A percentile compares a stretch with the other conserved stretches of the same genome.
These are phyloP conservation scores for Penicillium verrucosum DNA, from an alignment of 2,329 filamentous ascomycete species.

Conservation along the genomic window DNA sequence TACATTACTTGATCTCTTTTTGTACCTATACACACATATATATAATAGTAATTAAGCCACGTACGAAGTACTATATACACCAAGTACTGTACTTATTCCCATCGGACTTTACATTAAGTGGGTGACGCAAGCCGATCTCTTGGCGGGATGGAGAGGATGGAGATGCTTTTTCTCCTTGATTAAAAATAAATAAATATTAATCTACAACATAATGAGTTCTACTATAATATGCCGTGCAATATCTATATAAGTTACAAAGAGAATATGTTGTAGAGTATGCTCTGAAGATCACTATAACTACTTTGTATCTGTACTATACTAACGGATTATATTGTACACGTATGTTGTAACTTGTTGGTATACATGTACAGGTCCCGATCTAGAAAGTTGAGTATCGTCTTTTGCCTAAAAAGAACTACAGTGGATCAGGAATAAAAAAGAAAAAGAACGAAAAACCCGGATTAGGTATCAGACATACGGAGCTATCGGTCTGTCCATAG, in stretches of 20 bases:
- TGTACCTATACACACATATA: background rate
- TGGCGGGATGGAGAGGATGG: background rate
- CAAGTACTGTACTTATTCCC: background rate
- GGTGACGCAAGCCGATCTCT: conserved; percentile 26
- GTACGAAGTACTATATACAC: background rate
- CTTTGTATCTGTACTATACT: background rate
- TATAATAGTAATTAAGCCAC: background rate
- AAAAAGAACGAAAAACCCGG: background rate
- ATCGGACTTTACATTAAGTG: background rate
- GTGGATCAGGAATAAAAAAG: background rate
- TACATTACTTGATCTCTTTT: too few species aligned
- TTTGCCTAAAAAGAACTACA: background rate
- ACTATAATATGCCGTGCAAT: background rate
- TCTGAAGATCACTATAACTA: too few species aligned
- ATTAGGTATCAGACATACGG: background rate
- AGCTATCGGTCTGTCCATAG: background rate
- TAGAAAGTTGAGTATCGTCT: background rate
- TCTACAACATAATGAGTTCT: background rate
- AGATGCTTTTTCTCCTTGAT: background rate
- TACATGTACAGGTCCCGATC: background rate
- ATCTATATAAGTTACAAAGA: background rate
- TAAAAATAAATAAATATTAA: background rate
- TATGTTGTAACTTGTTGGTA: background rate
- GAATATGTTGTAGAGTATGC: background rate
- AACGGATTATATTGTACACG: background rate